Base-by-base conservation (phyloP, 2,329 filamentous ascomycete genomes). In the Aureobasidium sp. region DNA sequence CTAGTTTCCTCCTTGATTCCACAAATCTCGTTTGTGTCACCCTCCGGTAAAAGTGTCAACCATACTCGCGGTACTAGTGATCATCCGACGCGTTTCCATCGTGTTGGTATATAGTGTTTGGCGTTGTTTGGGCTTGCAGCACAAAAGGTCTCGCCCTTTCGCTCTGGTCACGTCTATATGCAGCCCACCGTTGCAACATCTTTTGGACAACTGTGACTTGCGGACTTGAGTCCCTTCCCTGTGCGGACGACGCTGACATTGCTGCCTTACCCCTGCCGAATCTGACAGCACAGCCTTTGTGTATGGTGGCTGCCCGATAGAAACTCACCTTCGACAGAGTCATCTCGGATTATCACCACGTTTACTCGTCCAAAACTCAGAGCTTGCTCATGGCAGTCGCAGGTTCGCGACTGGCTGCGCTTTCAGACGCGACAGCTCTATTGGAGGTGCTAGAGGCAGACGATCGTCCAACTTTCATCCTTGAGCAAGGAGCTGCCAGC, bases 401-500 rank as follows among this genome's bases (percentile, higher is more conserved):
- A 57, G 20, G 17, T 22, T 57, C 53, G 41, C 25, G n/a, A 29
- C 39, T 45, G n/a, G 20, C 53, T 44, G 27, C 39, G 2, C 53
- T 45, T 8, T 17, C 17, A 12, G 53, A 57, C 34, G 27, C 9
- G 5, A 12, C 22, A 9, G 52, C 52, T 27, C 39, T 56, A 27
- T 34, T 61, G 15, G 58, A 61, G 2, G 29, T 61, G 20, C 34
- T 62, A 29, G 22, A 41, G 14, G 41, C 29, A 12, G 60, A 62
- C 14, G 42, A 57, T 2, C 49, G 60, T 5, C 60, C 60, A n/a
- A 56, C 60, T 1, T 62, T 62, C 31, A 48, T 62, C 14, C 31
- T 56, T 27, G 51, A 57, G 39, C n/a, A 41, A 12, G 27, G 15
- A 17, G 42, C n/a, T 6, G 27, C n/a, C n/a, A 9, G 22, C 20